Percentiles rank a stretch among this genome's conserved stretches.
phyloP scores from a whole-genome alignment of 83 land plant species.

The Thuja plicata region DNA sequence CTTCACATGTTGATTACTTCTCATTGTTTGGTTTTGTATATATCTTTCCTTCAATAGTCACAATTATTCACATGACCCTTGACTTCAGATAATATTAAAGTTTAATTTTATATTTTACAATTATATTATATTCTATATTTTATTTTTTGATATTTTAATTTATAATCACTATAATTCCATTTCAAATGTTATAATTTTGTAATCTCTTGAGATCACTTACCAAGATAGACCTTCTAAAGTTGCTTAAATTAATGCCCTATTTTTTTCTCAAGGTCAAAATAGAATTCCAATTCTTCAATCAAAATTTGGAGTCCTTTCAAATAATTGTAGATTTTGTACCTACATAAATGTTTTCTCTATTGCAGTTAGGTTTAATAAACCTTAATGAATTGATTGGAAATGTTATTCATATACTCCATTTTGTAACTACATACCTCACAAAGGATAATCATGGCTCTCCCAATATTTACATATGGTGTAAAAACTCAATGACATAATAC shows the following conservation, averaged over 20 bases:
- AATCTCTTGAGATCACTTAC: not conserved
- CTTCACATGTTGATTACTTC: too few relatives aligned
- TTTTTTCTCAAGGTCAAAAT: not conserved
- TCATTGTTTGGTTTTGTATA: too few relatives aligned
- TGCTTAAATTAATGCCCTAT: too few relatives aligned
- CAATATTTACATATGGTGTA: not conserved
- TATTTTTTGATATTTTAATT: too few relatives aligned
- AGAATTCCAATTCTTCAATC: not conserved
- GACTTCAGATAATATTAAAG: too few relatives aligned
- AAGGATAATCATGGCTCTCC: not conserved
- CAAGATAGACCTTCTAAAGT: not conserved
- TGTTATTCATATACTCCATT: too few relatives aligned
- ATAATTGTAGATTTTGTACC: not conserved
- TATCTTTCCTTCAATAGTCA: too few relatives aligned
- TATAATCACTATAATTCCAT: too few relatives aligned
- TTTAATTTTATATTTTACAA: too few relatives aligned
- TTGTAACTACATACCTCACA: too few relatives aligned
- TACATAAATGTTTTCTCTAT: not conserved
- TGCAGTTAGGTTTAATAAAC: not conserved
- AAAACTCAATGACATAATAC: not conserved
- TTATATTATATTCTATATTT: too few relatives aligned
- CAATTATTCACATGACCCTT: too few relatives aligned
- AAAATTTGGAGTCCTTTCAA: not conserved
- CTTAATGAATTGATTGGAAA: not conserved
- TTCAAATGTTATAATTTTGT: not conserved